Base-by-base conservation (phyloP, 345 rosid species). In the Populus euphratica region DNA sequence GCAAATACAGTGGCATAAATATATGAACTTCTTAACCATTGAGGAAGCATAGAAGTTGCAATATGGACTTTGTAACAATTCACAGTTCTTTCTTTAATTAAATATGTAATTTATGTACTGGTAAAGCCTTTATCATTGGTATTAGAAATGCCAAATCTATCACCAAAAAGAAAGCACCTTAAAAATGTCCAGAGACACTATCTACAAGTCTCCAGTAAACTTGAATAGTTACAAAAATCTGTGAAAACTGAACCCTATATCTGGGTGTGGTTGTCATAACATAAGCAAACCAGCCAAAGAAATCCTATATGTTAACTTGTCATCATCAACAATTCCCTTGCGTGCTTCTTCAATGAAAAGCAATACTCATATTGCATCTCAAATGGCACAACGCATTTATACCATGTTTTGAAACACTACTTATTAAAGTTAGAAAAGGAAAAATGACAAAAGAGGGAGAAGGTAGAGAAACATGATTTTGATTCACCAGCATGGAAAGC, bases 401-500 rank as follows among this genome's bases (percentile, higher is more conserved):
- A 70, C 12, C 56, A 67, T 49, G 35, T 14, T 8, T 56, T 25
- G n/a, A 68, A 70, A 29, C 13, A 70, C 6, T 14, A 31, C 16
- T 11, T 12, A 5, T 7, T 21, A 14, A 14, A 33, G 33, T 31
- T 20, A 9, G 11, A 39, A 69, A 33, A 63, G 52, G 20, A 66
- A 29, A 59, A 43, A 27, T 36, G 29, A 18, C n/a, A 38, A 38
- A 38, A 38, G 23, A 21, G 13, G 63, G 63, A 56, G n/a, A 66
- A 23, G 4, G 31, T 33, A 43, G 25, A 72, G 54, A 52, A 62
- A 73, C 4, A 4, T 39, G 25, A 68, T 23, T 68, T 68, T 6
- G 64, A 36, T 59, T 73, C 50, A 41, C 52, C 5, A 12, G 69
- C 63, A 43, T 3, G 44, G 73, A 43, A 81, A 83, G 69, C 67